phyloP scores from a whole-genome alignment of 345 rosid species.

The Sapria himalayana region DNA sequence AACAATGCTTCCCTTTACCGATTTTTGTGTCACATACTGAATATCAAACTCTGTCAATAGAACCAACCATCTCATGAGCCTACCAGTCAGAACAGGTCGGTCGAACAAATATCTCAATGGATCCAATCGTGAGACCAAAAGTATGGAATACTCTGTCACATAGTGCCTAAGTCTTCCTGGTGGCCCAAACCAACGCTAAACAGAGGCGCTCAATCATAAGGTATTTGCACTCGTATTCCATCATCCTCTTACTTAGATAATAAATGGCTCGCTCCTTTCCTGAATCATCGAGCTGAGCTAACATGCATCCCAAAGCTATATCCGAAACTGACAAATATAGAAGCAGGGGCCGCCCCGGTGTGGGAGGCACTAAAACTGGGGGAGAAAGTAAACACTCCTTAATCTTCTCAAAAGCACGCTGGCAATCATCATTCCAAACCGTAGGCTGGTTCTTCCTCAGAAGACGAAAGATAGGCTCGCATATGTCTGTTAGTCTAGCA shows the following conservation, averaged over 20 bases:
- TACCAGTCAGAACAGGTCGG: neutral
- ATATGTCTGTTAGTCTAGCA: neutral
- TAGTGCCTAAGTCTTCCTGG: neutral
- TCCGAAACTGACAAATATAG: neutral
- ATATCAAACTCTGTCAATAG: neutral
- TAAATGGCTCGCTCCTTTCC: neutral
- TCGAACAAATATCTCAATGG: neutral
- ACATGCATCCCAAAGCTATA: neutral
- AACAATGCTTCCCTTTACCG: neutral
- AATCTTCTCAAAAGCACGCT: neutral
- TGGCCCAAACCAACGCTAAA: conserved; percentile 1
- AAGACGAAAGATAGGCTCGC: neutral
- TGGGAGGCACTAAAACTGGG: neutral
- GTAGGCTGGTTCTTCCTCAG: neutral
- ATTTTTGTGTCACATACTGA: neutral
- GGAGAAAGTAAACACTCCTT: neutral
- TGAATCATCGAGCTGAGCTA: neutral
- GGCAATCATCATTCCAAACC: neutral
- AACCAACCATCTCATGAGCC: neutral
- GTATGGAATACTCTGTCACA: neutral
- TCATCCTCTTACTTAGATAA: conserved; percentile 1
- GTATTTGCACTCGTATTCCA: neutral
- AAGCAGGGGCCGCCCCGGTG: neutral
- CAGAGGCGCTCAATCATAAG: neutral
- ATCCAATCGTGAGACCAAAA: neutral